Evolutionary conservation across 2,329 filamentous ascomycete genomes (phyloP), one percentile per base, ranked within the genome.

Genomic region (Davidsoniella australis): DNA sequence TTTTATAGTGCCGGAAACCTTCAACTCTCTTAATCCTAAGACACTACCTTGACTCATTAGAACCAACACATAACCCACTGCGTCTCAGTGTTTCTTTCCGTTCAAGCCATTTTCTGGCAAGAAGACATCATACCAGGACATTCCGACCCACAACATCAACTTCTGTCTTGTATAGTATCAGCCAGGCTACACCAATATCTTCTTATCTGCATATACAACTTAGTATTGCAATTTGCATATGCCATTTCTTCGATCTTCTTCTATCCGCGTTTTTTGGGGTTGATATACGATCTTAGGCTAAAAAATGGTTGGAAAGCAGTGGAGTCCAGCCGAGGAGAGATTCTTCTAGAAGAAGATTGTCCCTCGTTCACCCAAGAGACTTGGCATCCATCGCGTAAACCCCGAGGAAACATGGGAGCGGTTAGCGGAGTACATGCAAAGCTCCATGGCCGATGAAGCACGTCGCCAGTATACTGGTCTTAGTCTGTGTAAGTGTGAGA

Each of bases 231-330:
- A 8, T 20, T 41, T 40, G 38, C 38, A 41, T 18, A 12, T n/a
- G 17, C 12, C 4, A 3, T 33, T 33, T 33, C 29, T 12, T 33
- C 4, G 29, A 9, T 33, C 29, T 33, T 33, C 8, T 33, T 12
- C 12, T 12, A 33, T 33, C 12, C 3, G 29, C 29, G 9, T 12
- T 12, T 40, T 8, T 40, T n/a, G 20, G 20, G 20, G 20, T 10
- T 12, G 12, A 12, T 24, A 40, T 29, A 26, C 40, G 44, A 37
- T 14, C 26, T 26, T 17, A 17, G 40, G 17, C 17, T 45, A 17
- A 43, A 64, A 23, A 20, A 73, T 75, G 71, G 70, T 67, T 4
- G 71, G 70, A 20, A 72, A 67, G 53, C 59, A 66, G 4, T 76
- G 72, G 72, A 66, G 68, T 0, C 51, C 51, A 0, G 58, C 64